Base-by-base conservation (phyloP, 345 rosid genomes). In the Geranium rotundifolium region DNA sequence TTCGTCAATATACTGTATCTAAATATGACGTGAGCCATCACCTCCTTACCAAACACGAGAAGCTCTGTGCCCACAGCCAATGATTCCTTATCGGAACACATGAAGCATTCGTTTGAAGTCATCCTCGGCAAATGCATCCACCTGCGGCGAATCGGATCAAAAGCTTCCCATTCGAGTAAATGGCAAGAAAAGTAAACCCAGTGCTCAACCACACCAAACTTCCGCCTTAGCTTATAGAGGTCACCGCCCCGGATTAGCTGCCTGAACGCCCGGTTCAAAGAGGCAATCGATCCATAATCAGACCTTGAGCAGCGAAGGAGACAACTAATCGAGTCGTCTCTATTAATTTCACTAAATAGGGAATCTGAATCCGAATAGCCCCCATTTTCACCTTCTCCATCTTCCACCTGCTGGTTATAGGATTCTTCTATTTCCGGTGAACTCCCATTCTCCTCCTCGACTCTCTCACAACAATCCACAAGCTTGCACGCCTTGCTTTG, bases 241-340 rank as follows among this genome's bases (percentile, higher is more conserved):
- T 61, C 66, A 29, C 83, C 76, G 10, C 68, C 68, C 41, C 29
- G 67, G 54, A 79, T 58, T 46, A 79, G 46, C 4, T 76, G 68
- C 4, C 54, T 60, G 61, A 79, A 79, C 63, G 76, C 70, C 64
- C 63, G 72, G 64, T 73, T 79, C 61, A 79, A 31, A 2, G 63
- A 63, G 65, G 83, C 73, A 65, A 79, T 63, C 57, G 64, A 66
- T 29, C 77, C 78, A 64, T 73, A 75, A 37, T 76, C 76, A 16
- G 77, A 68, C 81, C 97, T 84, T 3, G 97, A 75, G 75, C 90
- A 87, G 4, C 77, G 85, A 58, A 90, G 62, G 65, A 90, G 73
- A 69, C 95, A 85, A 70, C 77, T 81, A 23, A 88, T 78, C 34
- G 95, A 85, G 65, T 69, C 85, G 76, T 90, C 97, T 29, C 97